phyloP scores from a whole-genome alignment of 805 yeast species.

The Candida saitoana region DNA sequence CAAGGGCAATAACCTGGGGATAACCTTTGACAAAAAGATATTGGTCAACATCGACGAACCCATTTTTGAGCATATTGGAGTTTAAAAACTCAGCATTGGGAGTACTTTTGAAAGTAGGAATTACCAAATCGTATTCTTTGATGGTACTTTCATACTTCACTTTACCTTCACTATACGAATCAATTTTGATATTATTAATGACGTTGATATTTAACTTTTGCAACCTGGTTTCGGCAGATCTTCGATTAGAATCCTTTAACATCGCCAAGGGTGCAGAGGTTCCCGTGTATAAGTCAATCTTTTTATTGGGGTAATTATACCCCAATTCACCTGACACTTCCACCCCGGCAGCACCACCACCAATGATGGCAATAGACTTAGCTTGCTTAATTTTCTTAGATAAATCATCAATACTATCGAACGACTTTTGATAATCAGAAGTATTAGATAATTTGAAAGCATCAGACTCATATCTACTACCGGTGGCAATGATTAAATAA shows the following conservation, averaged over 20 bases:
- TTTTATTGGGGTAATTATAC: slow-evolving; percentile 12
- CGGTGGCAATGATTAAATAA: slow-evolving; percentile 34
- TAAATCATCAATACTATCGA: slow-evolving; percentile 15
- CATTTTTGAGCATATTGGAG: slow-evolving; percentile 18
- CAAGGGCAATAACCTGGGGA: slow-evolving; percentile 29
- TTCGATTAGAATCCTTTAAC: slow-evolving; percentile 12
- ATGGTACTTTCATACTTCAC: slow-evolving; percentile 17
- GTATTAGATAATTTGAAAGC: slow-evolving; percentile 24
- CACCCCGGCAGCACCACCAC: slow-evolving; percentile 39
- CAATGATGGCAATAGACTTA: slow-evolving; percentile 31
- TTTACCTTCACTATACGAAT: slow-evolving; percentile 6
- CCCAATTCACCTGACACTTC: slow-evolving; percentile 38
- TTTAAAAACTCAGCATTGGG: slow-evolving; percentile 35
- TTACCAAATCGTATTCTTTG: slow-evolving; percentile 24
- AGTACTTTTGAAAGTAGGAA: slow-evolving; percentile 19
- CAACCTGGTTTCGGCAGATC: slow-evolving; percentile 15
- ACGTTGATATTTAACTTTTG: slow-evolving; percentile 18
- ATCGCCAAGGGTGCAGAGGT: slow-evolving; percentile 13
- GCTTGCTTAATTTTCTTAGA: slow-evolving; percentile 16
- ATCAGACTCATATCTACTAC: slow-evolving; percentile 18
- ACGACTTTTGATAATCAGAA: slow-evolving; percentile 11
- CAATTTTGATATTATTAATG: slow-evolving; percentile 15
- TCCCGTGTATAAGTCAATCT: slow-evolving; percentile 27
- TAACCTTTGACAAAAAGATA: slow-evolving; percentile 21
- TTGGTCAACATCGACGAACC: slow-evolving; percentile 27